These are phyloP conservation scores for Gleditsia sinensis DNA, from an alignment of 306 rosid genomes.

Conservation along the genomic window DNA sequence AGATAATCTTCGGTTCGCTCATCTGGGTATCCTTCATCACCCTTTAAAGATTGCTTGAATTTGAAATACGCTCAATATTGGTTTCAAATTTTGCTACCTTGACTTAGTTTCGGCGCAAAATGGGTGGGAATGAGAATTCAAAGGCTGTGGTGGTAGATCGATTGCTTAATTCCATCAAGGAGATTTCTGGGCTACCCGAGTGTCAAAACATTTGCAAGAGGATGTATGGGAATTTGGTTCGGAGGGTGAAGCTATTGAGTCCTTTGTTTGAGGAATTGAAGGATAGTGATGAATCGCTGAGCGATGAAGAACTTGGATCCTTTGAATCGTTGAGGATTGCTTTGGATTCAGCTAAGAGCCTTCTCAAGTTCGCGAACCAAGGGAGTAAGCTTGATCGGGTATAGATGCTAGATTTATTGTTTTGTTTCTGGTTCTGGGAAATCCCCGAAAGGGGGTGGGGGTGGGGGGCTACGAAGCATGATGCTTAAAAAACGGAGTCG, in stretches of 20 bases:
- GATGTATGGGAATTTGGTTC: slow-evolving; percentile 71
- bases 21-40: slow-evolving; percentile 34
- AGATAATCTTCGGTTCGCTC: slow-evolving; percentile 14
- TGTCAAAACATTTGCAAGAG: slow-evolving; percentile 67
- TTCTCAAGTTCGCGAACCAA: slow-evolving; percentile 60
- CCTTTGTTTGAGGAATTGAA: slow-evolving; percentile 93
- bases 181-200: slow-evolving; percentile 70
- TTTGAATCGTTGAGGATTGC: slow-evolving; percentile 66
- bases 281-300: slow-evolving; percentile 58
- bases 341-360: slow-evolving; percentile 65
- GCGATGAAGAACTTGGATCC: slow-evolving; percentile 51
- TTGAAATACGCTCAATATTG: slow-evolving; percentile 11
- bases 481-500: too few species aligned
- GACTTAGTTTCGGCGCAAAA: slow-evolving; percentile 35
- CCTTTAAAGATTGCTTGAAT: slow-evolving; percentile 4
- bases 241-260: slow-evolving; percentile 82
- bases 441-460: too few species aligned
- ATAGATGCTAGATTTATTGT: not conserved
- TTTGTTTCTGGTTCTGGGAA: not conserved
- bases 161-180: slow-evolving; percentile 62
- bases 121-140: slow-evolving; percentile 57
- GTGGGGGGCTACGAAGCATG: too few species aligned
- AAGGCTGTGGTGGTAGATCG: slow-evolving; percentile 45
- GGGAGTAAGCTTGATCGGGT: slow-evolving; percentile 96
- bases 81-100: slow-evolving; percentile 32